These are phyloP conservation scores for Venturia pyrina DNA, from an alignment of 2,329 filamentous ascomycete species.

Conservation along the genomic window DNA sequence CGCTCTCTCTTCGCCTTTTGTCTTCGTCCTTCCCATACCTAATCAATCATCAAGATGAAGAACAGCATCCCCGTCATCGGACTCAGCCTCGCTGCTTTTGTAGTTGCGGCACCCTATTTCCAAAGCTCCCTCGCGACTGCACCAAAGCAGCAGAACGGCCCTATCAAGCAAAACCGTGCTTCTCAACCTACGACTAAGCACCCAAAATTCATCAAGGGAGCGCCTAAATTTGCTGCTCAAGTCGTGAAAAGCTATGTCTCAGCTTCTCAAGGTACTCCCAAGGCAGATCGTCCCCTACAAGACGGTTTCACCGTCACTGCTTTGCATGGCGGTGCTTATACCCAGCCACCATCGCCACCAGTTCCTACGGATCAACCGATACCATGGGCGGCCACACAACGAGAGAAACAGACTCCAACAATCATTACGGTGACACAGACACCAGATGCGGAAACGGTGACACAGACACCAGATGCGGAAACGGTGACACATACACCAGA, in stretches of 20 bases:
- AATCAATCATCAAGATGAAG: not conserved
- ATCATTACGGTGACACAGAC: not conserved
- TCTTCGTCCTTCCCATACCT: not conserved
- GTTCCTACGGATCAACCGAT: no score
- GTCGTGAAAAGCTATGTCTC: not conserved
- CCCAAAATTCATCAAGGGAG: not conserved
- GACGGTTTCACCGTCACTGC: not conserved
- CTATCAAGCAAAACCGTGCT: not conserved
- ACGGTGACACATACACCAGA: no score
- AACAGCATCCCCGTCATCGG: not conserved
- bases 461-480: no score
- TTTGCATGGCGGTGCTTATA: not conserved
- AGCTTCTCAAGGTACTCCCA: not conserved
- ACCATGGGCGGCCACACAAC: no score
- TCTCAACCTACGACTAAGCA: no score
- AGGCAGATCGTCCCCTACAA: not conserved
- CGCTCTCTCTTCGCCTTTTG: not conserved
- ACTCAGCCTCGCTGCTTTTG: not conserved
- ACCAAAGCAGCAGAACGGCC: not conserved
- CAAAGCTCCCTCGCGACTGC: not conserved
- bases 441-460: no score
- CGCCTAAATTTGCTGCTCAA: not conserved
- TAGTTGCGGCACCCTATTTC: not conserved
- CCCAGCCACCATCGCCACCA: no score
- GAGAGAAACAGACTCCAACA: not conserved